Evolutionary conservation across 345 rosid genomes (phyloP).

Genomic region (Salix caprea): DNA sequence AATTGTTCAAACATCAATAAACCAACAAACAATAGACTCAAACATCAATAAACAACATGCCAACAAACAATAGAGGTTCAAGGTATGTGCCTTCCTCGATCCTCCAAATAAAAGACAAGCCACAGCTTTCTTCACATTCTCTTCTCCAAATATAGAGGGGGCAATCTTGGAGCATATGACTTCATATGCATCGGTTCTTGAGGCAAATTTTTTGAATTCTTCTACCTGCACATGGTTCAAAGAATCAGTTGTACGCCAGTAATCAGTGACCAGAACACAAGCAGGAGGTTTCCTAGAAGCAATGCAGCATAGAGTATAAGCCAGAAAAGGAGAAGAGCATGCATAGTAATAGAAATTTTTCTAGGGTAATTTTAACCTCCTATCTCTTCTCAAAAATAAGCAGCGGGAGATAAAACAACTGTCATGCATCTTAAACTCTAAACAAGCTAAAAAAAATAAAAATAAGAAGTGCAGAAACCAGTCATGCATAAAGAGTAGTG

Average conservation of each 20-base stretch:
- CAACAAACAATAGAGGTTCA: neutral
- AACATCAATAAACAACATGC: neutral
- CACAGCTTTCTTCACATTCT: slow-evolving; percentile 82
- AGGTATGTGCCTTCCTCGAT: slow-evolving; percentile 63
- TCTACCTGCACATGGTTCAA: slow-evolving; percentile 49
- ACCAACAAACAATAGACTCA: slow-evolving; percentile 5
- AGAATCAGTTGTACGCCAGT: neutral
- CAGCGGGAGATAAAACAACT: neutral
- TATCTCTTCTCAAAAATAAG: neutral
- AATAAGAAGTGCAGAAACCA: neutral
- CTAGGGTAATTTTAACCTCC: neutral
- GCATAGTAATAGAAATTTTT: neutral
- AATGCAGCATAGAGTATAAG: neutral
- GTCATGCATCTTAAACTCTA: neutral
- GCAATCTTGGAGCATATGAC: slow-evolving; percentile 75
- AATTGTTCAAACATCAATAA: slow-evolving; percentile 8
- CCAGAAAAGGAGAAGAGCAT: neutral
- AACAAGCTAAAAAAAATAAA: neutral
- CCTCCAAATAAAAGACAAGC: slow-evolving; percentile 98
- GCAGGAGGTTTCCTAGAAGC: neutral
- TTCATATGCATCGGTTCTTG: slow-evolving; percentile 52
- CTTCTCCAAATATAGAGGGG: slow-evolving; percentile 91
- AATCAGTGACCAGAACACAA: neutral
- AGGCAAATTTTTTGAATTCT: slow-evolving; percentile 81
- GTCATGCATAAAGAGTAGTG: neutral